A percentile compares a stretch with the other conserved stretches of the same genome.
Evolutionary conservation across 768 basidiomycete species (phyloP).

Genomic region (Panus rudis): DNA sequence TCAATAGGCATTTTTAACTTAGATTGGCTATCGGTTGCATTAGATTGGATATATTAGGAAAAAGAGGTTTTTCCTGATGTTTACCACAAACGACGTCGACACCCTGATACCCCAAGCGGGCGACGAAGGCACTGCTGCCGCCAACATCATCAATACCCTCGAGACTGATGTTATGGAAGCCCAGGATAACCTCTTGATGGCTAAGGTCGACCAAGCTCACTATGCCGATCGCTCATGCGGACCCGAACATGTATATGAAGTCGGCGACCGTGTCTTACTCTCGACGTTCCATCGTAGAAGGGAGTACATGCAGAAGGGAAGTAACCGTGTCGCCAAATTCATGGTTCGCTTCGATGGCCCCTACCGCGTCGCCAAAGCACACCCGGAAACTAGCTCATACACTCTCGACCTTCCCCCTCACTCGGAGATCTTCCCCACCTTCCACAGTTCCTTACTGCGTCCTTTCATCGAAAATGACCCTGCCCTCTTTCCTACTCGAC

Average conservation of each 20-base stretch:
- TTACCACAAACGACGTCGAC: not conserved
- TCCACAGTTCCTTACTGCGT: slow-evolving; percentile 27
- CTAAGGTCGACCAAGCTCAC: slow-evolving; percentile 21
- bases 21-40: too few species aligned
- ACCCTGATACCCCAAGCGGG: too few species aligned
- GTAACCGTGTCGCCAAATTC: slow-evolving; percentile 32
- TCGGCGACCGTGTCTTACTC: slow-evolving; percentile 30
- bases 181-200: slow-evolving; percentile 27
- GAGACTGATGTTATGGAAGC: slow-evolving; percentile 21
- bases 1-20: too few species aligned
- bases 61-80: too few species aligned
- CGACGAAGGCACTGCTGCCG: not conserved
- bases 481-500: slow-evolving; percentile 25
- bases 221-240: slow-evolving; percentile 21
- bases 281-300: slow-evolving; percentile 22
- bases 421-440: slow-evolving; percentile 21
- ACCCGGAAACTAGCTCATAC: slow-evolving; percentile 12
- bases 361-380: slow-evolving; percentile 12
- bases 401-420: slow-evolving; percentile 15
- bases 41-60: too few species aligned
- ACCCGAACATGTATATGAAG: slow-evolving; percentile 16
- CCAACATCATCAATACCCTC: slow-evolving; percentile 3
- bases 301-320: slow-evolving; percentile 20
- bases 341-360: slow-evolving; percentile 31
- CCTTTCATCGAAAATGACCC: slow-evolving; percentile 29